These are phyloP conservation scores for Cubamyces lactineus DNA, from an alignment of 768 basidiomycete genomes.

Conservation along the genomic window DNA sequence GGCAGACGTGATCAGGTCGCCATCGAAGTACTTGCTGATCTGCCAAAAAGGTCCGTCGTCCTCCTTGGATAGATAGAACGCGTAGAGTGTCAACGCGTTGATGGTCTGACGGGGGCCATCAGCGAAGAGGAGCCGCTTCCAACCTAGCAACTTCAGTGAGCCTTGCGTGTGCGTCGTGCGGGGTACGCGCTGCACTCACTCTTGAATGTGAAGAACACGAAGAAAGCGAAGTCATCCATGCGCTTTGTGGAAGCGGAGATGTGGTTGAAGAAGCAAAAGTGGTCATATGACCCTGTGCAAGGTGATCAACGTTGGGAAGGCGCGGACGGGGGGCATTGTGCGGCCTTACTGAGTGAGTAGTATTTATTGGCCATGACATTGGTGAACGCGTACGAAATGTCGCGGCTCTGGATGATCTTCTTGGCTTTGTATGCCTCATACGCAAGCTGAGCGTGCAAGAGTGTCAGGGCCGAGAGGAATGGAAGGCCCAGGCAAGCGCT, in stretches of 20 bases:
- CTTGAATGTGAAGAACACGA: conserved; percentile 99
- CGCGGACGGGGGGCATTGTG: conserved; percentile 6
- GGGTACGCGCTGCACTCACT: conserved; percentile 51
- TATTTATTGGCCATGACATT: conserved; percentile 97
- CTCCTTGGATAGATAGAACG: conserved; percentile 71
- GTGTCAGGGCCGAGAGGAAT: not conserved
- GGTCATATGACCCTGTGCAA: conserved; percentile 83
- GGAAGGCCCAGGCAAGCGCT: not conserved
- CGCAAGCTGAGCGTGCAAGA: conserved; percentile 56
- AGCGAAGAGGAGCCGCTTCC: conserved; percentile 87
- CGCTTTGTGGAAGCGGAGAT: conserved; percentile 95
- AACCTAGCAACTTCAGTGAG: conserved; percentile 48
- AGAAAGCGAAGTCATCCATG: conserved; percentile 98
- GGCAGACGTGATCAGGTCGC: conserved; percentile 73
- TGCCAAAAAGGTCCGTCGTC: conserved; percentile 63
- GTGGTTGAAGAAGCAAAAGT: conserved; percentile 98
- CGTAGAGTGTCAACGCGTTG: conserved; percentile 96
- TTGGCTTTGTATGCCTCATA: conserved; percentile 93
- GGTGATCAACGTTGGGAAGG: not conserved
- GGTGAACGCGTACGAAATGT: conserved; percentile 98
- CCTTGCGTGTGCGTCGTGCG: not conserved
- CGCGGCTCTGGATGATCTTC: conserved; percentile 92
- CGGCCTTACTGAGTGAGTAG: conserved; percentile 83
- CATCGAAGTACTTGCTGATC: conserved; percentile 76
- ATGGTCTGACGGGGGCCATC: conserved; percentile 98